Evolutionary conservation across 805 yeast species (phyloP), one percentile per base, ranked within the genome.

Genomic region (Clavispora fructus): DNA sequence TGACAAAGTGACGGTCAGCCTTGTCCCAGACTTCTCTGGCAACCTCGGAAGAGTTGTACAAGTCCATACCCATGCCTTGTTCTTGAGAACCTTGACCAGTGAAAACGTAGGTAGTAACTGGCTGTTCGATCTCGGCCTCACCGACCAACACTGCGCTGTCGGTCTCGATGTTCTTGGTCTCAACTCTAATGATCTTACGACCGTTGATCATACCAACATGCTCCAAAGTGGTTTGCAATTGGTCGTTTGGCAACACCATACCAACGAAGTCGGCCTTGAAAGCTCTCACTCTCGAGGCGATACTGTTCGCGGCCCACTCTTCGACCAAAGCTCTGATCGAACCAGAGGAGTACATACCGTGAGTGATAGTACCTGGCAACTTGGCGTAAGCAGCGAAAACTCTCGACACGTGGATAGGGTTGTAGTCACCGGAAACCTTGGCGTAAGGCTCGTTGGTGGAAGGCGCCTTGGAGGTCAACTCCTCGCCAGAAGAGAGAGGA

Each of bases 21-120:
- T 89, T 86, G 68, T 94, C 98, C 99, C 99, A 94, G 52, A 94
- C 97, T 53, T 80, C 82, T 61, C 83, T 83, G 44, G 99, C 99
- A 66, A 94, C 97, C 28, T 81, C 90, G 42, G 96, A 87, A 37
- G 86, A 78, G 55, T 83, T 83, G 70, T 94, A 94, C 65, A 94
- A 79, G 69, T 94, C 99, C 99, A 94, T 94, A 78, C 99, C 99
- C 99, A 94, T 94, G 67, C 97, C 97, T 76, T 95, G 99, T 71
- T 95, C 99, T 73, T 94, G 99, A 50, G 99, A 92, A 69, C 99
- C 99, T 78, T 94, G 99, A 65, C 99, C 99, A 55, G 99, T 94
- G 74, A 95, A 94, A 48, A 94, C 96, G 67, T 87, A 94, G 17
- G 99, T 86, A 39, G 98, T 87, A 44, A 85, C 86, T 30, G 99